phyloP scores from a whole-genome alignment of 2,329 filamentous ascomycete species.

The Aspergillus sclerotialis region DNA sequence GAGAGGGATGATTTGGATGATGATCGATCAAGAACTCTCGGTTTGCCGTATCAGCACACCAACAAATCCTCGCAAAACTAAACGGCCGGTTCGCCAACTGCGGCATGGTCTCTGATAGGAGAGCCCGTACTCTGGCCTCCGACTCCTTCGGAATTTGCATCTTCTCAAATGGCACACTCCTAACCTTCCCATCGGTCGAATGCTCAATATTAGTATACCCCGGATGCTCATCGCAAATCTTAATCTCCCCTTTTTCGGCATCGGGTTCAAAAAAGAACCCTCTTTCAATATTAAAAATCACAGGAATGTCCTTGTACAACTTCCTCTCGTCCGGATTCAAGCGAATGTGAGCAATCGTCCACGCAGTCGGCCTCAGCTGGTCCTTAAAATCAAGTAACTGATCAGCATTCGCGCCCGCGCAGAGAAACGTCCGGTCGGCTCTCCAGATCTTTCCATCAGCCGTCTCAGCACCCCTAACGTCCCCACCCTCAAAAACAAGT shows the following conservation, averaged over 20 bases:
- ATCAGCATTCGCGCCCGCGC: slow-evolving; percentile 37
- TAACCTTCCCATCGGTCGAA: slow-evolving; percentile 16
- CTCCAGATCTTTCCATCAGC: slow-evolving; percentile 29
- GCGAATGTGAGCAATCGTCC: slow-evolving; percentile 42
- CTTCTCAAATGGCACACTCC: slow-evolving; percentile 37
- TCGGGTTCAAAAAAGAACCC: slow-evolving; percentile 46
- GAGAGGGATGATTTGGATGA: slow-evolving; percentile 38
- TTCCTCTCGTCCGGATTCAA: slow-evolving; percentile 35
- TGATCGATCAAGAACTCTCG: slow-evolving; percentile 46
- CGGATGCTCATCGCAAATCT: slow-evolving; percentile 46
- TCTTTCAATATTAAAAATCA: slow-evolving; percentile 41
- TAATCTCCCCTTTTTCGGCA: slow-evolving; percentile 31
- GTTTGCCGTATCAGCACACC: slow-evolving; percentile 52
- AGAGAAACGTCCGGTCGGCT: slow-evolving; percentile 35
- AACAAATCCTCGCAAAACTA: slow-evolving; percentile 48
- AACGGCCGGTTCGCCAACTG: slow-evolving; percentile 45
- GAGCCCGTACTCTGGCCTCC: slow-evolving; percentile 40
- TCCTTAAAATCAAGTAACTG: slow-evolving; percentile 39
- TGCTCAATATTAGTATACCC: slow-evolving; percentile 45
- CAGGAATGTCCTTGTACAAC: slow-evolving; percentile 36
- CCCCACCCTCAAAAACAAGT: slow-evolving; percentile 27
- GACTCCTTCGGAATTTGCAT: slow-evolving; percentile 40
- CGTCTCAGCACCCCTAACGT: slow-evolving; percentile 35
- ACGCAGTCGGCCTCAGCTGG: slow-evolving; percentile 40
- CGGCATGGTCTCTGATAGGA: slow-evolving; percentile 47